These are phyloP conservation scores for Boletus subparvulus DNA, from an alignment of 768 basidiomycete genomes.

Conservation along the genomic window DNA sequence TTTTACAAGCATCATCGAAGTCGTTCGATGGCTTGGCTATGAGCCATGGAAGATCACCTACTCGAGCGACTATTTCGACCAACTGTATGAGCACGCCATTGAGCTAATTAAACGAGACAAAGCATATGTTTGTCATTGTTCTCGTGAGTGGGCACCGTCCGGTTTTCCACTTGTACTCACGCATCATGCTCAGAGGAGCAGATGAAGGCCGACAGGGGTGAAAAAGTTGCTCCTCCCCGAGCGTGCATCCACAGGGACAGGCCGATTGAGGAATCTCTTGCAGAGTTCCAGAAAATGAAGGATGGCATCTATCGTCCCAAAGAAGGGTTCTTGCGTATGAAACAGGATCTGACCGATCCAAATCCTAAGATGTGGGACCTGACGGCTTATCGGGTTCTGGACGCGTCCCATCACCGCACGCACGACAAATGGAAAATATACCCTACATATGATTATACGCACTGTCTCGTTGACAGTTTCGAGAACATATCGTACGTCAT, in stretches of 20 bases:
- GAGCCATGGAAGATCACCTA: conserved; percentile 99
- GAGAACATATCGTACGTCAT: conserved; percentile 94
- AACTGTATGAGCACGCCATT: conserved; percentile 82
- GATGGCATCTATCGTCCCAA: conserved; percentile 87
- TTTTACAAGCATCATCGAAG: conserved; percentile 95
- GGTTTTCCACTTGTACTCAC: conserved; percentile 2
- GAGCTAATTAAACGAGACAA: conserved; percentile 87
- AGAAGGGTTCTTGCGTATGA: conserved; percentile 94
- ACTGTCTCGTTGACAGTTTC: conserved; percentile 96
- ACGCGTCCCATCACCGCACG: conserved; percentile 90
- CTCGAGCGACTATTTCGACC: conserved; percentile 94
- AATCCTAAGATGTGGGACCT: conserved; percentile 99
- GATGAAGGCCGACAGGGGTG: conserved; percentile 86
- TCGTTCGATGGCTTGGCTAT: conserved; percentile 93
- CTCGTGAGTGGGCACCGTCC: conserved; percentile 58
- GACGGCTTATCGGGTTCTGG: conserved; percentile 91
- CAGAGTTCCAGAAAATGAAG: conserved; percentile 91
- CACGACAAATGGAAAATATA: conserved; percentile 95
- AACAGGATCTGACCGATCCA: conserved; percentile 87
- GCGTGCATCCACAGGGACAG: conserved; percentile 86
- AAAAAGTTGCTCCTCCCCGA: conserved; percentile 73
- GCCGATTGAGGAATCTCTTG: conserved; percentile 82
- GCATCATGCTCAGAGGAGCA: conserved; percentile 68
- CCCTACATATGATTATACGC: conserved; percentile 98
- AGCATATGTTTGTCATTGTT: conserved; percentile 95